Conservation (phyloP, 2,329 filamentous ascomycete species). For the Alternaria brassicae region DNA sequence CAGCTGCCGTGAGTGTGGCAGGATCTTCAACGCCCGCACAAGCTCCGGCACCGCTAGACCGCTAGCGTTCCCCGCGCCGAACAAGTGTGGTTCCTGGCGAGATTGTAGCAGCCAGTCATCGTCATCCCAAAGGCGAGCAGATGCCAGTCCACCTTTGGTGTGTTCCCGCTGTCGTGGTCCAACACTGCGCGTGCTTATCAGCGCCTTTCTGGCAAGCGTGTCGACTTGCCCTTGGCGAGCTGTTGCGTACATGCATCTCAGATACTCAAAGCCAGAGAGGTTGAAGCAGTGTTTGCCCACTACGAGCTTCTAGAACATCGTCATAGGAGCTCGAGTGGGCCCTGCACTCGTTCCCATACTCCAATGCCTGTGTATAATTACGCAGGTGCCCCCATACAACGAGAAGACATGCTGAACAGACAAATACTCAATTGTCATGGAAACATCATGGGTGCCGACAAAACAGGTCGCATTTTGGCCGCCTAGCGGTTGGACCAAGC, state of each 20-base stretch:
- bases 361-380: slow-evolving; percentile 13
- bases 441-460: background rate
- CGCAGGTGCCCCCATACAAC: slow-evolving; percentile 21
- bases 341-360: slow-evolving; percentile 13
- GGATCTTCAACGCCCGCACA: slow-evolving; percentile 22
- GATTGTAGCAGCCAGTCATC: slow-evolving; percentile 24
- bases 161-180: slow-evolving; percentile 6
- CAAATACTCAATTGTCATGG: slow-evolving; percentile 1
- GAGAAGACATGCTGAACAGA: slow-evolving; percentile 4
- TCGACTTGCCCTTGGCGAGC: background rate
- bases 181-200: background rate
- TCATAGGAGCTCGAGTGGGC: slow-evolving; percentile 26
- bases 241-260: background rate
- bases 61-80: slow-evolving; percentile 36
- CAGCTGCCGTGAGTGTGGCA: slow-evolving; percentile 14
- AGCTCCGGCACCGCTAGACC: slow-evolving; percentile 23
- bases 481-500: slow-evolving; percentile 11
- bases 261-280: background rate
- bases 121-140: slow-evolving; percentile 16
- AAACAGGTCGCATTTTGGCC: slow-evolving; percentile 9
- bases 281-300: background rate
- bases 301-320: slow-evolving; percentile 19
- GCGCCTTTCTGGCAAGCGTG: background rate
- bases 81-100: slow-evolving; percentile 32
- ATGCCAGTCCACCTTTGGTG: slow-evolving; percentile 1